Base-by-base conservation (phyloP, 495 filamentous ascomycete species). In the Penicillium roqueforti region DNA sequence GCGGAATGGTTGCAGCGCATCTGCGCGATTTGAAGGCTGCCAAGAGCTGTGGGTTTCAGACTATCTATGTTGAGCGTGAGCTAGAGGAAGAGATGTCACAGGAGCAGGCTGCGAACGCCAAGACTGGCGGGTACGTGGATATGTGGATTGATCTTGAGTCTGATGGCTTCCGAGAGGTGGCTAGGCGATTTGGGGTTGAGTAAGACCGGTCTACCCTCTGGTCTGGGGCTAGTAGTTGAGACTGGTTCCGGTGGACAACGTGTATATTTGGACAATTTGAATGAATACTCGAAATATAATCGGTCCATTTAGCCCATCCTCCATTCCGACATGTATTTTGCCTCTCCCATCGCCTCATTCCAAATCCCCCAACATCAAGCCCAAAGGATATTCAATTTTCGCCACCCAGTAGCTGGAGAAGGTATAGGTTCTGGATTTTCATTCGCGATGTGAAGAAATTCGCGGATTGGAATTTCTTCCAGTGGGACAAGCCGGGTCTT, bases 1-100 rank as follows among this genome's bases (percentile, higher is more conserved):
- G 88, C 47, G 87, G 80, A 0, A 78, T 92, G 81, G 88, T 91
- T n/a, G 88, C 89, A 13, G 81, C 88, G 37, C 89, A 95, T 69
- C 63, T 91, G 43, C 60, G 54, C 11, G 88, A 92, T 62, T 61
- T 92, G 54, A 76, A 80, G 43, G 87, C 80, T 0, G 89, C 87
- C 11, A 83, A 83, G 62, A 62, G 53, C 10, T 74, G 70, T 39
- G 89, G 88, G 0, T 72, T 91, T 44, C 71, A 78, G 63, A 87
- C 85, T 0, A 77, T 95, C 34, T 93, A 89, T 70, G 83, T 92
- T n/a, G 87, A 87, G 71, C 71, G 87, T 49, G 65, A 68, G 13
- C 54, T 63, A 31, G 89, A 92, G 67, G 87, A 90, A 68, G 67
- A 68, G n/a, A 84, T 80, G 79, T 56, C 58, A 14, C 22, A 50